Base-by-base conservation (phyloP, 78 protist genomes). In the Isochrysis galbana region DNA sequence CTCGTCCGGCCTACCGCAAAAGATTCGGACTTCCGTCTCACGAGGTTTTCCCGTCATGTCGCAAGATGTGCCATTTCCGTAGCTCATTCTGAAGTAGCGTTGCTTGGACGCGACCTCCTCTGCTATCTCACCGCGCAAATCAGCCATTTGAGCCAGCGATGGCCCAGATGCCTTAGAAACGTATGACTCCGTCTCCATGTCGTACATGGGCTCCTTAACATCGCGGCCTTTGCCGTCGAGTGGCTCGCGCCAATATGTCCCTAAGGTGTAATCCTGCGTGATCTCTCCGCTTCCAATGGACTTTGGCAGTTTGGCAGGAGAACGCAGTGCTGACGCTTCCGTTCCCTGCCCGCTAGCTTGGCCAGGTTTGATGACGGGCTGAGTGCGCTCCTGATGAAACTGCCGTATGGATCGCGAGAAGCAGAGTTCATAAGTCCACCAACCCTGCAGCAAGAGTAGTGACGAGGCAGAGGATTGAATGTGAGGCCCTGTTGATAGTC, bases 371-470 rank as follows among this genome's bases (percentile, higher is more conserved):
- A n/a, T n/a, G n/a, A n/a, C n/a, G n/a, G n/a, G n/a, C n/a, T n/a
- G n/a, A n/a, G n/a, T n/a, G n/a, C n/a, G n/a, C 86, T 77, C 86
- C 86, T 77, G 86, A 46, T 77, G 86, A 46, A 21, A 77, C 86
- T 77, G 86, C 14, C 86, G 86, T 26, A 77, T 23, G 48, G n/a
- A 22, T 19, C 34, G 44, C 25, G 26, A 14, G 47, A 41, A 21
- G 86, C 86, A 77, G 32, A 77, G 10, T n/a, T 77, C 86, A 11
- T 77, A 77, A 44, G 86, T 77, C 86, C 86, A 77, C 86, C 86
- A 77, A 10, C 86, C 86, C 86, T 77, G 48, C 39, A 41, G 86
- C 86, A 29, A 4, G 86, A 29, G 32, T 22, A 55, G n/a, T n/a
- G n/a, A n/a, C n/a, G n/a, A n/a, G n/a, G n/a, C n/a, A n/a, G n/a